Evolutionary conservation across 345 rosid species (phyloP), one percentile per base, ranked within the genome.

Genomic region (Citrus glauca): DNA sequence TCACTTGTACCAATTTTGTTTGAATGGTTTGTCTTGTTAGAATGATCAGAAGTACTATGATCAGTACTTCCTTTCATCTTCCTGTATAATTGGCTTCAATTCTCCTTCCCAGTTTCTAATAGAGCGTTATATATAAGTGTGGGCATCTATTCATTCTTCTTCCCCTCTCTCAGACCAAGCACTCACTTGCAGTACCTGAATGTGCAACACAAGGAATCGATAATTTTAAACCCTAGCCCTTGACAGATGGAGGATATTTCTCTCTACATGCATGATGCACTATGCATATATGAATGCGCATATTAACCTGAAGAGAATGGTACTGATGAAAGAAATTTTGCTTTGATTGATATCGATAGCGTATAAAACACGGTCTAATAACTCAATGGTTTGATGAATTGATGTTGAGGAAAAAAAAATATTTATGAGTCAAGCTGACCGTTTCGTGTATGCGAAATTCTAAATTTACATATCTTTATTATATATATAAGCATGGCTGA

Each of bases 11-110:
- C 75, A 59, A 74, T 76, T 45, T 69, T 48, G 78, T 72, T 76
- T 64, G 86, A 81, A 69, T 72, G 80, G 76, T 71, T 85, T 70
- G 85, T 81, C 81, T 81, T 80, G 66, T 82, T 81, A 71, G 88
- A 87, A 77, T 74, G 79, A 81, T 84, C 86, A 79, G 48, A 20
- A 61, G 56, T 37, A 25, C 62, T 64, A 66, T 17, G 20, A 53
- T 14, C 57, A 0, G 57, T 17, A 13, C 65, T 76, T 42, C 50
- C 71, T 25, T 66, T 56, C 82, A 66, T 76, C 77, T 13, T 64
- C 45, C 35, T 8, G 14, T 45, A 13, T 17, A 5, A 38, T 77
- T 38, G 42, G 74, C 72, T 45, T 10, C 3, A 42, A 45, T 45
- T 45, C 50, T 45, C 50, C 50, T 45, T 17, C 13, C 17, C 50